Conservation (phyloP, 2,329 filamentous ascomycete species). For the Cryphonectria japonica region DNA sequence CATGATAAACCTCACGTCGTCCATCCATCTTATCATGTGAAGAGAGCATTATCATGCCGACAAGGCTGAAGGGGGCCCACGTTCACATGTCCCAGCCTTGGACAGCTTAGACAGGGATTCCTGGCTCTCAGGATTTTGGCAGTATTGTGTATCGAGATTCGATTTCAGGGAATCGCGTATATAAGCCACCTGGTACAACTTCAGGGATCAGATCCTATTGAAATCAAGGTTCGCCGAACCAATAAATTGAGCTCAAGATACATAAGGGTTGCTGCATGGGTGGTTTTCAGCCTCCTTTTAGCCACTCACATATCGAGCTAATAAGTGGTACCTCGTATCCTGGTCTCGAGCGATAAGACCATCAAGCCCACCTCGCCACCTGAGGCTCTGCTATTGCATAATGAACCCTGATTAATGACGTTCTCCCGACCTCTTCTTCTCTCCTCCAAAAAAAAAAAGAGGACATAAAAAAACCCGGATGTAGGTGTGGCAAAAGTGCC, state of each 20-base stretch:
- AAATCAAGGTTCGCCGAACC: background rate
- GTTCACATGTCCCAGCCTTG: background rate
- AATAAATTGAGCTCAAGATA: background rate
- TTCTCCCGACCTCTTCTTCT: background rate
- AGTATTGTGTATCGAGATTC: background rate
- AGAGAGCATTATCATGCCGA: background rate
- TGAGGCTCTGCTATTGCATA: background rate
- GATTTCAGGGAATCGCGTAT: background rate
- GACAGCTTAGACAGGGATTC: background rate
- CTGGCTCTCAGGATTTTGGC: background rate
- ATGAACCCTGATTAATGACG: background rate
- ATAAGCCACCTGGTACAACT: background rate
- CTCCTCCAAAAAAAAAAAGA: background rate
- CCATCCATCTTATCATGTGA: background rate
- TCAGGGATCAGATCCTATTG: background rate
- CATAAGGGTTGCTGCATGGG: background rate
- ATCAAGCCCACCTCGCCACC: background rate
- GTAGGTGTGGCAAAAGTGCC: background rate
- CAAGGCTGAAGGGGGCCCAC: constrained; percentile 1
- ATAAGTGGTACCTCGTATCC: background rate
- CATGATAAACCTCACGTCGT: background rate
- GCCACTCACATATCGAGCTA: background rate
- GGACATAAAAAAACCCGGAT: background rate
- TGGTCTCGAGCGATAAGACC: background rate
- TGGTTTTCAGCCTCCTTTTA: background rate